Conservation (phyloP, 257 asterid species). For the Gentiana dahurica region DNA sequence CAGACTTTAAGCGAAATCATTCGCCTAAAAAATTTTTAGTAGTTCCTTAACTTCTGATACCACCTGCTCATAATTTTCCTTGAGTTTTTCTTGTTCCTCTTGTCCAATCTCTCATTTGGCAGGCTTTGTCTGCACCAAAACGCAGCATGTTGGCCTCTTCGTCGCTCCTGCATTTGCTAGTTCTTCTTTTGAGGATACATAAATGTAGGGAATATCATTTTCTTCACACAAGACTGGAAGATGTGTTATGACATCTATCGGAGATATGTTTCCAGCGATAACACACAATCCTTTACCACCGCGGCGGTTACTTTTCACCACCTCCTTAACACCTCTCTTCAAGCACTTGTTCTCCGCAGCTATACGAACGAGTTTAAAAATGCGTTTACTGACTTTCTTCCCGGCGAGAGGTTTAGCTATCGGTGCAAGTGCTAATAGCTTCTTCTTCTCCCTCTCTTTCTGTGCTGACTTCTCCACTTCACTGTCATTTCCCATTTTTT, state of each 20-base stretch:
- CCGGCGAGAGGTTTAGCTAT: constrained; percentile 95
- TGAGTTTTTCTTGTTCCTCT: constrained; percentile 67
- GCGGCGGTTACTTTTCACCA: constrained; percentile 83
- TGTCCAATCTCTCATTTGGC: constrained; percentile 53
- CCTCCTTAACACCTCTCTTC: constrained; percentile 98
- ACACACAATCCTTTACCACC: constrained; percentile 86
- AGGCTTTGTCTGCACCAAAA: constrained; percentile 64
- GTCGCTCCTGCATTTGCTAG: constrained; percentile 91
- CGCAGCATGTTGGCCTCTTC: constrained; percentile 92
- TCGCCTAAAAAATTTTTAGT: constrained; percentile 17
- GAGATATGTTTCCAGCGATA: constrained; percentile 92
- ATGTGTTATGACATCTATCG: constrained; percentile 82
- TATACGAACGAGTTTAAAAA: constrained; percentile 84
- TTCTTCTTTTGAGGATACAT: constrained; percentile 82
- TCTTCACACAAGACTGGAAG: constrained; percentile 87
- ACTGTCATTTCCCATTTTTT: constrained; percentile 77
- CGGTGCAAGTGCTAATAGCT: constrained; percentile 61
- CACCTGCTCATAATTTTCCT: constrained; percentile 61
- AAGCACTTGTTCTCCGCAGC: constrained; percentile 92
- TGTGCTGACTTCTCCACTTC: constrained; percentile 64
- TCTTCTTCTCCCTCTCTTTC: constrained; percentile 86
- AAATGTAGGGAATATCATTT: constrained; percentile 65
- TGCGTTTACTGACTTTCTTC: constrained; percentile 70
- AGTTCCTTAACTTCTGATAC: constrained; percentile 45
- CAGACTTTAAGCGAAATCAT: not conserved